Conservation (phyloP, 2,329 filamentous ascomycete species). For the Paecilomyces sp. region DNA sequence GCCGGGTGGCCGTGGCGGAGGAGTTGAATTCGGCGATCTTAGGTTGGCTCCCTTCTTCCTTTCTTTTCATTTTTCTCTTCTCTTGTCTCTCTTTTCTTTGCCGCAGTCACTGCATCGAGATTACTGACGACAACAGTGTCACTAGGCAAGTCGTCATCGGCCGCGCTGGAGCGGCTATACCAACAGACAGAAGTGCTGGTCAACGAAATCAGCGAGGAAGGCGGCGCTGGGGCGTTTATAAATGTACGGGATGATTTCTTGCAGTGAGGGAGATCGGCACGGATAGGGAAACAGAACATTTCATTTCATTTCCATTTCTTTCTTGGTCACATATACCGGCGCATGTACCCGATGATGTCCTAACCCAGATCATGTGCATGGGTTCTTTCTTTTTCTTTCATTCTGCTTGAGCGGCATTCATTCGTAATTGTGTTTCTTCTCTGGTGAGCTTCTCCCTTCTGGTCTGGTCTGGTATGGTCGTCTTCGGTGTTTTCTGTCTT, state of each 20-base stretch:
- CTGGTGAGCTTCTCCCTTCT: background rate
- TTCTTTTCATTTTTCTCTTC: constrained; percentile 6
- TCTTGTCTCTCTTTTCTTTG: too few species aligned
- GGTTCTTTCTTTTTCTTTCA: background rate
- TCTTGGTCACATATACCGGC: background rate
- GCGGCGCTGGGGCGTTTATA: constrained; percentile 75
- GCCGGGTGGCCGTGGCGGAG: constrained; percentile 74
- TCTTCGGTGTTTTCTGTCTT: background rate
- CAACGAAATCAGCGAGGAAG: constrained; percentile 72
- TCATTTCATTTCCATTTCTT: background rate
- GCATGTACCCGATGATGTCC: background rate
- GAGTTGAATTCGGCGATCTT: constrained; percentile 91
- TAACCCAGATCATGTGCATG: background rate
- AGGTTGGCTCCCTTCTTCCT: constrained; percentile 49
- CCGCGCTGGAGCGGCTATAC: constrained; percentile 76
- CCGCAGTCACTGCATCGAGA: background rate
- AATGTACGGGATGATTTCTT: constrained; percentile 53
- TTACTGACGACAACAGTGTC: constrained; percentile 54
- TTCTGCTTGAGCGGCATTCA: background rate
- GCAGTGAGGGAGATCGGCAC: constrained; percentile 15
- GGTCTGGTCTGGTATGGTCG: background rate
- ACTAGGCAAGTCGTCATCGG: constrained; percentile 79
- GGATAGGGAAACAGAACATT: background rate
- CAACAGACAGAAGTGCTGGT: constrained; percentile 81
- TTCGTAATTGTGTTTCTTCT: background rate